Base-by-base conservation (phyloP, 108 stramenopile genomes). In the Thalassiosira profunda region DNA sequence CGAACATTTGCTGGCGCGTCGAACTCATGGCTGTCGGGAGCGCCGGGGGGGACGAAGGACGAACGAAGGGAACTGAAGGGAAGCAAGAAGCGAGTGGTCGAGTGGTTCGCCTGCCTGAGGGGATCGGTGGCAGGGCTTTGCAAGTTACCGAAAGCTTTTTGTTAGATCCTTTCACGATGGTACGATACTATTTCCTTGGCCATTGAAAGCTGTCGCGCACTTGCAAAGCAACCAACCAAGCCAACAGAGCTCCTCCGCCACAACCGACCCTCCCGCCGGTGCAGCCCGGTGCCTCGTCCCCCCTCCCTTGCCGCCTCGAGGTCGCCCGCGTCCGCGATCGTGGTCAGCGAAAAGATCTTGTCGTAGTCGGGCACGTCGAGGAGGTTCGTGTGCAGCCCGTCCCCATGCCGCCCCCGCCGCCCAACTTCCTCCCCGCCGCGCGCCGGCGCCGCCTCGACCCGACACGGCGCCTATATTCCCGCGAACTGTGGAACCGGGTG, bases 331-430 rank as follows among this genome's bases (percentile, higher is more conserved):
- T 63, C 83, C 14, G 81, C 80, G 30, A 90, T 83, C 8, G 87
- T 76, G 0, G 83, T 69, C 53, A 91, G 56, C 5, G 87, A 86
- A 74, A 93, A 93, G 61, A 93, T 80, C 58, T 88, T 80, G 43
- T 90, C 92, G 53, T 87, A 79, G 40, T 93, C 89, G 34, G 89
- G 89, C 6, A 88, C 74, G 30, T 93, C 92, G 70, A 93, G 86
- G 11, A 87, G 87, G 79, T 87, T 90, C 55, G 89, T 47, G 64
- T 93, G 89, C 92, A 93, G 90, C 1, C 91, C 91, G n/a, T n/a
- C n/a, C n/a, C n/a, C n/a, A 57, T 48, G 47, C 47, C 47, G 20
- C 47, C 47, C n/a, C 47, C 47, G 14, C 47, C 47, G 28, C 47
- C 20, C 20, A 48, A 48, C 47, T 48, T 48, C 17, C 20, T 48